Conservation (phyloP, 2,329 filamentous ascomycete genomes). For the Penicillium sp. region DNA sequence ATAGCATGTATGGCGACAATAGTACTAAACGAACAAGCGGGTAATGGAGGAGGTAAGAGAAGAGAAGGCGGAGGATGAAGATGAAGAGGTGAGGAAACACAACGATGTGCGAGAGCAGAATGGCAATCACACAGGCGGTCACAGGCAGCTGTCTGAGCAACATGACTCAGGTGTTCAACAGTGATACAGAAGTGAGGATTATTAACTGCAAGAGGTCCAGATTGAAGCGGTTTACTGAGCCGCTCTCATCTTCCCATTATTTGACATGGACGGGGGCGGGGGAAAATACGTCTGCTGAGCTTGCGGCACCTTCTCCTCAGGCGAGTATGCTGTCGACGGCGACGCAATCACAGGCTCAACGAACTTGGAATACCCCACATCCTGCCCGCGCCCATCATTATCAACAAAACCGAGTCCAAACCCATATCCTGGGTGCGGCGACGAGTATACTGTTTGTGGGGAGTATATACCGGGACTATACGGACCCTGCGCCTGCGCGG, state of each 20-base stretch:
- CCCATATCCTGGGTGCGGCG: conserved; percentile 13
- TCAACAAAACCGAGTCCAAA: conserved; percentile 33
- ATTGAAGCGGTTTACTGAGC: background rate
- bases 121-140: background rate
- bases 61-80: background rate
- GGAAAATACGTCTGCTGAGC: conserved; percentile 10
- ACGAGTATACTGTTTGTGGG: conserved; percentile 20
- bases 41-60: background rate
- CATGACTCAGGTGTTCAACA: background rate
- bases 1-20: background rate
- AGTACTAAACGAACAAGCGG: background rate
- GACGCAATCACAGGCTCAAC: conserved; percentile 18
- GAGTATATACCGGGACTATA: conserved; percentile 19
- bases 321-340: conserved; percentile 13
- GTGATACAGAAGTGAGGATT: background rate
- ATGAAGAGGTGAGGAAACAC: background rate
- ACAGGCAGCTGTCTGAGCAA: background rate
- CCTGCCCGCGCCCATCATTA: conserved; percentile 33
- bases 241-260: conserved; percentile 9
- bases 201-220: background rate
- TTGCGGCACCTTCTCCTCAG: conserved; percentile 18
- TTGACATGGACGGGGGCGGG: conserved; percentile 2
- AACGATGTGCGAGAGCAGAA: background rate
- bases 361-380: conserved; percentile 19
- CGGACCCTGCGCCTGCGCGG: conserved; percentile 22